Percentiles rank a stretch among this genome's conserved stretches.
These are phyloP conservation scores for Paspalum notatum DNA, from an alignment of 176 grass and related monocot genomes.

Conservation along the genomic window DNA sequence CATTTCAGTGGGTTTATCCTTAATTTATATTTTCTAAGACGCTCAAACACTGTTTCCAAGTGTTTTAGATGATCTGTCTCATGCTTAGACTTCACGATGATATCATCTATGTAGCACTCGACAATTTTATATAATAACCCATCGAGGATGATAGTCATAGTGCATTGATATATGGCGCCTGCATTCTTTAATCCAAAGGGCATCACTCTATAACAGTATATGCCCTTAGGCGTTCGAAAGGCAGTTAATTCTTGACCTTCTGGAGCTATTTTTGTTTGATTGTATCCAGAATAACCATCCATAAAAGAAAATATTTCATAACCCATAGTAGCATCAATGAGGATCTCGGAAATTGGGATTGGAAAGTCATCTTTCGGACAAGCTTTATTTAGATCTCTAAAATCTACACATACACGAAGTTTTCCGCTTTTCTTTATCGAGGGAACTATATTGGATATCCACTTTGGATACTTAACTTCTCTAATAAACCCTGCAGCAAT, in stretches of 20 bases:
- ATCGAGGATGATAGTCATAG: too few species aligned
- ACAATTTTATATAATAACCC: not conserved
- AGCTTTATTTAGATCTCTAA: too few species aligned
- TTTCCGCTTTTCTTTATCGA: not conserved
- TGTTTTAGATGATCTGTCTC: not conserved
- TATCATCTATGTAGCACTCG: slow-evolving; percentile 20
- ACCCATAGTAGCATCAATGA: not conserved
- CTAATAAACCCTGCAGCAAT: not conserved
- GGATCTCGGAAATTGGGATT: not conserved
- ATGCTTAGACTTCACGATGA: not conserved
- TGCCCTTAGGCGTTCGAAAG: not conserved
- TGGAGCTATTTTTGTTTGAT: not conserved
- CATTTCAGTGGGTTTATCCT: not conserved
- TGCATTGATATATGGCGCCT: not conserved
- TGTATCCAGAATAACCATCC: not conserved
- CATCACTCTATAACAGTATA: not conserved
- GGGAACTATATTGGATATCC: not conserved
- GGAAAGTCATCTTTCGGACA: too few species aligned
- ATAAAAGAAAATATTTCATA: not conserved
- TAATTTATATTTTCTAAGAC: not conserved
- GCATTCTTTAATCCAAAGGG: not conserved
- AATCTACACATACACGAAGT: too few species aligned
- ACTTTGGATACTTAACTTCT: not conserved
- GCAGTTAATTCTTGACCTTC: not conserved
- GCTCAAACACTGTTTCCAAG: not conserved